Evolutionary conservation across 2,329 filamentous ascomycete species (phyloP), one percentile per base, ranked within the genome.

Genomic region (Lachnellula arida): DNA sequence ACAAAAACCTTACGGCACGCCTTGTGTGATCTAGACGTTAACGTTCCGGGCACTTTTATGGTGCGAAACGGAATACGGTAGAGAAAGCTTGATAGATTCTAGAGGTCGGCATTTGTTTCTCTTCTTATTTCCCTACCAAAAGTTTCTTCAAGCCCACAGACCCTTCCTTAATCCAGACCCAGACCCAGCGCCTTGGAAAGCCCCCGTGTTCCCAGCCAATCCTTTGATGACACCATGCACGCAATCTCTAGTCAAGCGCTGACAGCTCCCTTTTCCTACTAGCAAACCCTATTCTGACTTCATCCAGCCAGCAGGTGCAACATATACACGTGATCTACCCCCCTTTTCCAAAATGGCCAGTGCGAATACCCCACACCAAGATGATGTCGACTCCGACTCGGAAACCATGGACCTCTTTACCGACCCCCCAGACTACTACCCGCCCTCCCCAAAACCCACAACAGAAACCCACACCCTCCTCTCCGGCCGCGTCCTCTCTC

Each of bases 381-480:
- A 66, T 5, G 35, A 66, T 5, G 35, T 53, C 19, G 60, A 61
- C 12, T 55, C 54, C 4, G 61, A 64, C 39, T 25, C 19, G 2
- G 61, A 65, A 39, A 57, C 46, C 25, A 52, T 66, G 56, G 75
- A 75, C 68, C 76, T 96, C 62, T 96, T 97, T 76, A 75, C 87
- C 53, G 92, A 96, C 62, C 92, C 92, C 6, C 81, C 84, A 53
- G 89, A 84, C 68, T 97, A 82, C 76, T 94, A 90, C 69, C 82
- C 87, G 47, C 85, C 90, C 0, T 86, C 91, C 47, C 88, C 89
- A 48, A 81, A 86, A 48, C 85, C 90, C 7, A 93, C 88, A 2
- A 84, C 82, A 59, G 84, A 88, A 60, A 80, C 83, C 44, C 88
- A 95, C 75, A 82, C 78, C 22, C 81, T 93, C 69, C 75, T 82